Evolutionary conservation across 164 flowering plant species (phyloP).

Genomic region (Nymphaea colorata): DNA sequence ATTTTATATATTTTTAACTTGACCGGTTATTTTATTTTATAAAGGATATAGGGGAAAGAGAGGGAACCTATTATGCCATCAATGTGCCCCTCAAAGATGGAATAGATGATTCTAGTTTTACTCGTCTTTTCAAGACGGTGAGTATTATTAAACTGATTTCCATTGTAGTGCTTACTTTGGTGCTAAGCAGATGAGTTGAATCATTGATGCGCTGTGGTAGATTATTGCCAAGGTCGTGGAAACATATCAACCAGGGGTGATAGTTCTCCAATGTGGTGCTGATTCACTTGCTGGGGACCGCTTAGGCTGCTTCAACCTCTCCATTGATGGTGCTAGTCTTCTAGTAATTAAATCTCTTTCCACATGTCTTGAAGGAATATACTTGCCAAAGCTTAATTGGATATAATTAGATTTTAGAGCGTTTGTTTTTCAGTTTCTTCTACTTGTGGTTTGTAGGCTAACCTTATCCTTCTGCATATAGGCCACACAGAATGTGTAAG

Average conservation of each 20-base stretch:
- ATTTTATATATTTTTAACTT: not conserved
- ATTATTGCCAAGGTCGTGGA: slow-evolving; percentile 93
- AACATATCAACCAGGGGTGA: slow-evolving; percentile 76
- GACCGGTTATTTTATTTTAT: slow-evolving; percentile 12
- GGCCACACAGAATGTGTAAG: slow-evolving; percentile 97
- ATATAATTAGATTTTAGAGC: no score
- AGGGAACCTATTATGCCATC: slow-evolving; percentile 91
- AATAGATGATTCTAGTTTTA: slow-evolving; percentile 87
- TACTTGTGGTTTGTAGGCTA: no score
- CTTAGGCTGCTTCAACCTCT: slow-evolving; percentile 96
- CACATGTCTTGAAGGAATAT: not conserved
- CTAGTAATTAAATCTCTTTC: slow-evolving; percentile 25
- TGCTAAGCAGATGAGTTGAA: not conserved
- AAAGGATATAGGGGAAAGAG: slow-evolving; percentile 94
- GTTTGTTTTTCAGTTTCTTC: no score
- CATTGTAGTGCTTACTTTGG: slow-evolving; percentile 1
- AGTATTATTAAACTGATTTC: slow-evolving; percentile 15
- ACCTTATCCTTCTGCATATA: slow-evolving; percentile 14
- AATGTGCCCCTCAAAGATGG: slow-evolving; percentile 98
- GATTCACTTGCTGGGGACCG: slow-evolving; percentile 99
- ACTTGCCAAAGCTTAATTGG: not conserved
- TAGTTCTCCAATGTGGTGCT: slow-evolving; percentile 98
- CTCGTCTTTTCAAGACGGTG: slow-evolving; percentile 82
- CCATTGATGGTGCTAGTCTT: slow-evolving; percentile 85
- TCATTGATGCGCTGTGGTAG: slow-evolving; percentile 19